Conservation (phyloP, 768 basidiomycete genomes). For the Fistulinella prunicolor region DNA sequence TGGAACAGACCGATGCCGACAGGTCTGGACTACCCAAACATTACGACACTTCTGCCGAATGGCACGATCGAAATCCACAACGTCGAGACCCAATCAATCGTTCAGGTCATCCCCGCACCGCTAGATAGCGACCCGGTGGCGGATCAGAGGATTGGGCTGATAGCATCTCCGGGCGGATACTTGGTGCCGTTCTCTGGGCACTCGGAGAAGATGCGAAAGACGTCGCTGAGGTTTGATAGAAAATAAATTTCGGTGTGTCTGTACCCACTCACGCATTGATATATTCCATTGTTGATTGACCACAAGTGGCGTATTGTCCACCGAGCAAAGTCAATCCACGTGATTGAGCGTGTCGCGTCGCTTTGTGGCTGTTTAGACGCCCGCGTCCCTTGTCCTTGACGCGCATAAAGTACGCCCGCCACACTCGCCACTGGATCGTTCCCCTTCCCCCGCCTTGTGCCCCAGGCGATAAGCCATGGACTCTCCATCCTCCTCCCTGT, state of each 20-base stretch:
- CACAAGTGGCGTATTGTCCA: too few species aligned
- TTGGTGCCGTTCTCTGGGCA: conserved; percentile 42
- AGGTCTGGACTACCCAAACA: conserved; percentile 82
- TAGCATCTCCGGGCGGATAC: conserved; percentile 36
- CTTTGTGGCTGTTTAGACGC: conserved; percentile 24
- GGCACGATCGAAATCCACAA: conserved; percentile 79
- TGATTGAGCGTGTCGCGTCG: conserved; percentile 20
- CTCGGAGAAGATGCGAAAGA: conserved; percentile 38
- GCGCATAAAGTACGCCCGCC: conserved; percentile 12
- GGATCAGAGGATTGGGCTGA: conserved; percentile 30
- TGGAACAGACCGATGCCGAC: conserved; percentile 1
- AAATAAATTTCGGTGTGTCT: conserved; percentile 23
- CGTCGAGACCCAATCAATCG: conserved; percentile 66
- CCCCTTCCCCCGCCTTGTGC: too few species aligned
- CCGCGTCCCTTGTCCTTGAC: too few species aligned
- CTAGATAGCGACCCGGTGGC: conserved; percentile 17
- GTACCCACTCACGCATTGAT: conserved; percentile 4
- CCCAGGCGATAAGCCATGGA: too few species aligned
- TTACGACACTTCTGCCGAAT: conserved; percentile 76
- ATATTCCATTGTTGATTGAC: conserved; percentile 9
- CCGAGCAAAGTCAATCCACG: conserved; percentile 21
- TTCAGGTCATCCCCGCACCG: conserved; percentile 64
- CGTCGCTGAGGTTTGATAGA: conserved; percentile 28
- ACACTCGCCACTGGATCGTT: neutral
- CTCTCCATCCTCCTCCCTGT: conserved; percentile 4